Percentiles rank a stretch among this genome's conserved stretches.
phyloP scores from a whole-genome alignment of 768 basidiomycete species.

The Pleurotus tuoliensis region DNA sequence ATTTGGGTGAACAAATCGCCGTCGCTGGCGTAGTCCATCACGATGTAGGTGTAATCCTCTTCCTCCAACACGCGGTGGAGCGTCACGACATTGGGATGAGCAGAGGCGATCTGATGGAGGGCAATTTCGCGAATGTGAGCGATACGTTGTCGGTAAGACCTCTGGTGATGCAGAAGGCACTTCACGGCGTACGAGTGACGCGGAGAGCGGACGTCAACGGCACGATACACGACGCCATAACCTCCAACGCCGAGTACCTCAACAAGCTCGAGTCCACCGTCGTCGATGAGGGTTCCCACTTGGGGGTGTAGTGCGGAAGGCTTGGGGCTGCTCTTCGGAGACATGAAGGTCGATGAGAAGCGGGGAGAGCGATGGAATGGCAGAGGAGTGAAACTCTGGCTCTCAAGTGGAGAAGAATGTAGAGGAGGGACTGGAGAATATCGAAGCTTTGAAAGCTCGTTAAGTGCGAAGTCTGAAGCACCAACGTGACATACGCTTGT shows the following conservation, averaged over 20 bases:
- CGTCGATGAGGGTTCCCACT: conserved; percentile 81
- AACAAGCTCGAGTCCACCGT: conserved; percentile 75
- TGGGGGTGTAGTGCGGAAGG: conserved; percentile 37
- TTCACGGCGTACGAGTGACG: conserved; percentile 82
- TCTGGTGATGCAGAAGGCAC: conserved; percentile 63
- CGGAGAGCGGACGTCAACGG: conserved; percentile 55
- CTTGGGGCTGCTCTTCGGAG: conserved; percentile 24
- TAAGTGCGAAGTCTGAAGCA: conserved; percentile 3
- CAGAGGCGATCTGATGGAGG: conserved; percentile 71
- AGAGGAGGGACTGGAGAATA: neutral
- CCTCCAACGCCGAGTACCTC: conserved; percentile 90
- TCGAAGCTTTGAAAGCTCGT: neutral
- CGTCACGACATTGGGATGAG: conserved; percentile 79
- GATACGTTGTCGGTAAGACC: conserved; percentile 56
- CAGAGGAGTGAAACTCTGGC: neutral
- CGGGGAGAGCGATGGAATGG: neutral
- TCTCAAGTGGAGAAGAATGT: neutral
- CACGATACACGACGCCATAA: conserved; percentile 94
- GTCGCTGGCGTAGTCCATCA: conserved; percentile 91
- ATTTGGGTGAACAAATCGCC: conserved; percentile 95
- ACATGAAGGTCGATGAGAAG: conserved; percentile 20
- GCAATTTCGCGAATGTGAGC: conserved; percentile 88
- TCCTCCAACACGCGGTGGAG: conserved; percentile 89
- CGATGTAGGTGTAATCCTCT: conserved; percentile 74
- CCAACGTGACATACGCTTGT: conserved; percentile 13